phyloP scores from a whole-genome alignment of 2,329 filamentous ascomycete genomes.

The Monosporascus sp. region DNA sequence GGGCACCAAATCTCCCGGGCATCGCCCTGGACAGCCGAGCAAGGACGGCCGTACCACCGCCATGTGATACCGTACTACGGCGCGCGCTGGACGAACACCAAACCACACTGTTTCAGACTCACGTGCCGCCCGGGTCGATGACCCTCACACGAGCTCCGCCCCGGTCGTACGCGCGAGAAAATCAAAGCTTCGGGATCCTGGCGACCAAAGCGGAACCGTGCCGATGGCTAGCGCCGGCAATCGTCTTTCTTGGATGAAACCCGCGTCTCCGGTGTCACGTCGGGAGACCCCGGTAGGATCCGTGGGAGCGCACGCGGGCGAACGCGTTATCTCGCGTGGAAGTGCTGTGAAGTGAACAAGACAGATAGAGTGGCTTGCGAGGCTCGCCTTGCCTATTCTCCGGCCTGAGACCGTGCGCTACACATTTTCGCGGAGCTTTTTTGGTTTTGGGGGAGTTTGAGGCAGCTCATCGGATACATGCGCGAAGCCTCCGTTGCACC shows the following conservation, averaged over 20 bases:
- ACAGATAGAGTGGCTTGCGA: background rate
- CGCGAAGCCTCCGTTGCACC: background rate
- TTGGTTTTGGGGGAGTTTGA: background rate
- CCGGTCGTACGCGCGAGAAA: background rate
- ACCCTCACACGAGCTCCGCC: background rate
- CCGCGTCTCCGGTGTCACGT: too few species aligned
- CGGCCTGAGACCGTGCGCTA: background rate
- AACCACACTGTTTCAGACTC: background rate
- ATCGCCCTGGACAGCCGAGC: background rate
- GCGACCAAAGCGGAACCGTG: background rate
- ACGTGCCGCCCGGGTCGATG: background rate
- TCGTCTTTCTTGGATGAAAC: too few species aligned
- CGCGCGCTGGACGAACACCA: background rate
- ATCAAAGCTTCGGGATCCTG: background rate
- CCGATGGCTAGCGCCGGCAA: background rate
- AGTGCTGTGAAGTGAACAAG: background rate
- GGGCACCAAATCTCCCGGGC: background rate
- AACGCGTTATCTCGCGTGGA: background rate
- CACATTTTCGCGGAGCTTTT: background rate
- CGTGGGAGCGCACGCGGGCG: background rate
- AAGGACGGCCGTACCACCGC: background rate
- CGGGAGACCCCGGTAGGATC: too few species aligned
- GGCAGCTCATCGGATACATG: background rate
- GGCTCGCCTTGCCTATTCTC: background rate
- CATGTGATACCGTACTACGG: background rate